Base-by-base conservation (phyloP, 257 asterid species). In the Plantago elongata region DNA sequence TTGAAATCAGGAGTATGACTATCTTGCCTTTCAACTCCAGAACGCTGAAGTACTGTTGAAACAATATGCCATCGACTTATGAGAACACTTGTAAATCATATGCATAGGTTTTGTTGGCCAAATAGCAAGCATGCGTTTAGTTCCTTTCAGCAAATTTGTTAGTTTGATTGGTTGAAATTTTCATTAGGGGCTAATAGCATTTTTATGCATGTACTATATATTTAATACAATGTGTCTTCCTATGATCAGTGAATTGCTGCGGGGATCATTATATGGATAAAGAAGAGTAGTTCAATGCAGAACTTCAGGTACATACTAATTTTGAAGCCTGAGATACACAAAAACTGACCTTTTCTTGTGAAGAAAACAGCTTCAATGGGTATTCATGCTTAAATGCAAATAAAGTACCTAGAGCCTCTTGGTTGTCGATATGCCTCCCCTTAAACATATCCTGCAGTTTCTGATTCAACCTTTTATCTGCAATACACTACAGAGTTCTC, bases 1-100 rank as follows among this genome's bases (percentile, higher is more conserved):
- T 81, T 55, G 97, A 75, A 60, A 89, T 71, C 77, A 89, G 76
- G 63, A 89, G 75, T 50, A 86, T 66, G n/a, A 86, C 87, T 69
- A 73, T 77, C 78, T 86, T 86, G 65, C 69, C 61, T 78, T 77
- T 78, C 72, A 89, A 75, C 50, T 86, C 84, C 57, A 43, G 48
- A 60, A 79, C 76, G 66, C 77, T 77, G 61, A 52, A 52, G 30
- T 42, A 68, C 94, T 86, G 88, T 72, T 68, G 18, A 63, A 61
- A 72, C 40, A 46, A 29, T 12, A 48, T 7, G 47, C 30, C 42
- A 47, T 9, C 30, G 44, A 29, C 44, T 18, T n/a, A 61, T 5
- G 9, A 59, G 12, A 52, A 49, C 34, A 16, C 50, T 5, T 29
- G 27, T 11, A 27, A 64, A 7, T 29, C 43, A 16, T 30, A 38